Evolutionary conservation across 129 eudicot species (phyloP), one percentile per base, ranked within the genome.

Genomic region (Flaveria robusta): DNA sequence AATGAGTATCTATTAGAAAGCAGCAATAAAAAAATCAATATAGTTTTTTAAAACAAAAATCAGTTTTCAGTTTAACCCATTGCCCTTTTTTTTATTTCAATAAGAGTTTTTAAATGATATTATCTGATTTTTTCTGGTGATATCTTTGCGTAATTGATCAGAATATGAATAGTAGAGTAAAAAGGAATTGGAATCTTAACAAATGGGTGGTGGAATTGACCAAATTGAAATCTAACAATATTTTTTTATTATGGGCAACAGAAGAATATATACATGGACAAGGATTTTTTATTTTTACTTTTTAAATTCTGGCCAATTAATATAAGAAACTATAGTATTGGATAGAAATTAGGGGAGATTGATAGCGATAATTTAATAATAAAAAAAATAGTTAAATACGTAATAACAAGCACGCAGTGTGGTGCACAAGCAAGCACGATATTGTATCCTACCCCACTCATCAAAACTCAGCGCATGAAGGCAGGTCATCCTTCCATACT

Each of bases 381-480:
- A 50, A 69, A 46, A 20, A 55, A 23, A 27, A 16, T 8, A 20
- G 54, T 39, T 39, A 70, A 63, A 49, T 16, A 15, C 18, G 67
- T 16, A 46, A 56, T 26, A 68, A 77, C 9, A 31, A 23, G 73
- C 59, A 73, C 31, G 50, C 41, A 70, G 11, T 77, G 82, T 45
- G 82, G 71, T 78, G 77, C 47, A 78, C 24, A 78, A 71, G 83
- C 79, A 65, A 66, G 69, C 79, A 80, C 79, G 70, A 78, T 80
- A 39, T 66, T 60, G 5, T 52, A 26, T 62, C 42, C 24, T 14
- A 46, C 64, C 65, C 50, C 71, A 52, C 72, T 26, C 23, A 45
- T 52, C 69, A 59, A 12, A 66, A 77, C 39, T 72, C 31, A 64
- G 56, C 68, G 74, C 74, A 42, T 7, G 9, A 42, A 42, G 14